These are phyloP conservation scores for Verticillium isaacii DNA, from an alignment of 2,329 filamentous ascomycete species.

Conservation along the genomic window DNA sequence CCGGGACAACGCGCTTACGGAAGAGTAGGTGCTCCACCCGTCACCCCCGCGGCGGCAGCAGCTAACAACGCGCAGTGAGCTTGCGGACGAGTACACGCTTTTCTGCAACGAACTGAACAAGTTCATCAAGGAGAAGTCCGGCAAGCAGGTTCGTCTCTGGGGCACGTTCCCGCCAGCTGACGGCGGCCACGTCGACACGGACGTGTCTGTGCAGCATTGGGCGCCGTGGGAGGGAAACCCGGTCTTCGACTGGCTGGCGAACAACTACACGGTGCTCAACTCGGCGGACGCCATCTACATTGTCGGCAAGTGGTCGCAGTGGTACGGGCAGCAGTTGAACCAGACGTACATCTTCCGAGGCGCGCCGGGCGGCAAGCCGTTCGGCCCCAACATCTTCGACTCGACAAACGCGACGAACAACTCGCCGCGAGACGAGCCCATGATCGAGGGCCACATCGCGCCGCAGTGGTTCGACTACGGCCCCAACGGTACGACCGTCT, in stretches of 20 bases:
- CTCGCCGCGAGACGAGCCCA: conserved; percentile 7
- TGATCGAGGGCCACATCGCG: conserved; percentile 15
- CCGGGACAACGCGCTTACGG: conserved; percentile 15
- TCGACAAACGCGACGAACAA: conserved; percentile 12
- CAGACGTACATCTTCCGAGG: conserved; percentile 15
- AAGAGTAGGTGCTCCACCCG: neutral
- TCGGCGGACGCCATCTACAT: conserved; percentile 14
- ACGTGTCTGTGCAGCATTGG: conserved; percentile 41
- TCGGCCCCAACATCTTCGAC: conserved; percentile 18
- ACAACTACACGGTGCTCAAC: conserved; percentile 12
- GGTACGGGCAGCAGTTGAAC: conserved; percentile 10
- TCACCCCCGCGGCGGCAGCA: neutral
- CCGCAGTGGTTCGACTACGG: conserved; percentile 42
- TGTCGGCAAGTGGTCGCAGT: conserved; percentile 16
- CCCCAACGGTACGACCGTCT: conserved; percentile 31
- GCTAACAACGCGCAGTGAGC: conserved; percentile 6
- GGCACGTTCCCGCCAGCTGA: conserved; percentile 39
- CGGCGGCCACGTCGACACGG: conserved; percentile 28
- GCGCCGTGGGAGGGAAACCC: conserved; percentile 12
- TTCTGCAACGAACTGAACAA: conserved; percentile 46
- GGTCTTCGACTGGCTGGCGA: conserved; percentile 14
- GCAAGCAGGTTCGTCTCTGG: conserved; percentile 46
- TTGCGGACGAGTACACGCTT: conserved; percentile 41
- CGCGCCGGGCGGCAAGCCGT: conserved; percentile 10
- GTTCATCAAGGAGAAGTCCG: conserved; percentile 29